Evolutionary conservation across 768 basidiomycete genomes (phyloP).

Genomic region (Lactarius psammicola): DNA sequence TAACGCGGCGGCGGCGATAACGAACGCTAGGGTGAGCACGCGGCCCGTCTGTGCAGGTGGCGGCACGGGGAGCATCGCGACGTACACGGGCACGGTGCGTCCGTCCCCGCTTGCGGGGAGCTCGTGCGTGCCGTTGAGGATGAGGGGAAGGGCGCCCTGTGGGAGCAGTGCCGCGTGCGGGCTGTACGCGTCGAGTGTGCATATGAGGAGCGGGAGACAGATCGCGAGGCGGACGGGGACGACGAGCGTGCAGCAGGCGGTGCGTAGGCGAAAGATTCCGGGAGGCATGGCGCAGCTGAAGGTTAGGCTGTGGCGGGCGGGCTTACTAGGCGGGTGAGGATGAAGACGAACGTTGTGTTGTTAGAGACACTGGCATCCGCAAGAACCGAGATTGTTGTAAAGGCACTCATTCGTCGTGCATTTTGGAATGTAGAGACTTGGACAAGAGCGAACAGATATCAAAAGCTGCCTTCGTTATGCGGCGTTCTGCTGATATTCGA

Average conservation of each 20-base stretch:
- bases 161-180: conserved; percentile 8
- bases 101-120: background rate
- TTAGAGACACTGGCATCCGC: too few relatives aligned
- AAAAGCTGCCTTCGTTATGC: too few relatives aligned
- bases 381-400: background rate
- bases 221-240: conserved; percentile 27
- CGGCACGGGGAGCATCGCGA: conserved; percentile 6
- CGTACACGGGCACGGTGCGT: conserved; percentile 1
- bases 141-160: background rate
- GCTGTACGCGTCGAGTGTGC: conserved; percentile 24
- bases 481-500: too few relatives aligned
- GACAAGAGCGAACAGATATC: too few relatives aligned
- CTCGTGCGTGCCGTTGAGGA: conserved; percentile 2
- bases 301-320: conserved; percentile 7
- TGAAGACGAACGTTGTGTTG: background rate
- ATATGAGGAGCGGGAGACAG: conserved; percentile 27
- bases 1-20: conserved; percentile 11
- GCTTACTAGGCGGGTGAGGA: background rate
- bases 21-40: conserved; percentile 21
- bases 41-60: conserved; percentile 5
- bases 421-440: too few relatives aligned
- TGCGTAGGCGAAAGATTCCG: conserved; percentile 24
- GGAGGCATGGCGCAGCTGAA: conserved; percentile 9
- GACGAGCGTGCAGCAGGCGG: conserved; percentile 24
- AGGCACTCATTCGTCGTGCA: background rate